Evolutionary conservation across 192 early-diverging fungal species (phyloP).

Genomic region (Entomortierella beljakovae): DNA sequence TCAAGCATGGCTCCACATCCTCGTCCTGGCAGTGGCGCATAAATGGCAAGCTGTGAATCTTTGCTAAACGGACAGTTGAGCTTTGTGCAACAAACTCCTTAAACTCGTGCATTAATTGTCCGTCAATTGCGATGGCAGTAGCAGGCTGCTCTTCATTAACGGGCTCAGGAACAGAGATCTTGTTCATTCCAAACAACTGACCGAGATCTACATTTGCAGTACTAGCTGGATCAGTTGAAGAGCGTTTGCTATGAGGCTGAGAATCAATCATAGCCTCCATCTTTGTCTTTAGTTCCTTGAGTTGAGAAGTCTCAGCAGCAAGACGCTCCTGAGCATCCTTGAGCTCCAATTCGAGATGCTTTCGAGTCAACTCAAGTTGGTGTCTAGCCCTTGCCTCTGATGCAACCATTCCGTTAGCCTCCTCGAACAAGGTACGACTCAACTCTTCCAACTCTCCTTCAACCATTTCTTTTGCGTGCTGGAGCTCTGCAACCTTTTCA

Average conservation of each 20-base stretch:
- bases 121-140: slow-evolving; percentile 72
- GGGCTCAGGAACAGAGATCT: slow-evolving; percentile 50
- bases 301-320: slow-evolving; percentile 83
- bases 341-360: slow-evolving; percentile 74
- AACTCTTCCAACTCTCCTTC: slow-evolving; percentile 96
- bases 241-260: slow-evolving; percentile 50
- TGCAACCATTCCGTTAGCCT: slow-evolving; percentile 95
- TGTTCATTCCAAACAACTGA: slow-evolving; percentile 54
- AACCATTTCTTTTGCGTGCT: slow-evolving; percentile 91
- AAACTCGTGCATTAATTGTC: slow-evolving; percentile 85
- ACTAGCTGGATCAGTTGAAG: slow-evolving; percentile 45
- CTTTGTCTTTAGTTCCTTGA: slow-evolving; percentile 84
- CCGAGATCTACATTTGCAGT: slow-evolving; percentile 42
- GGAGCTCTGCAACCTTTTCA: slow-evolving; percentile 87
- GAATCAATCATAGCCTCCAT: slow-evolving; percentile 75
- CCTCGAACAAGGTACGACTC: slow-evolving; percentile 89
- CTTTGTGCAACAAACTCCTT: slow-evolving; percentile 84
- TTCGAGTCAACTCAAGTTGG: slow-evolving; percentile 65
- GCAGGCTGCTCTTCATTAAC: slow-evolving; percentile 46
- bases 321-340: slow-evolving; percentile 74
- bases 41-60: slow-evolving; percentile 83
- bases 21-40: slow-evolving; percentile 91
- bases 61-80: slow-evolving; percentile 74
- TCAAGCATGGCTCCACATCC: slow-evolving; percentile 93
- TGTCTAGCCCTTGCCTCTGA: slow-evolving; percentile 75